Evolutionary conservation across 73 alveolate species (phyloP), one percentile per base, ranked within the genome.

Genomic region (Blepharisma stoltei): DNA sequence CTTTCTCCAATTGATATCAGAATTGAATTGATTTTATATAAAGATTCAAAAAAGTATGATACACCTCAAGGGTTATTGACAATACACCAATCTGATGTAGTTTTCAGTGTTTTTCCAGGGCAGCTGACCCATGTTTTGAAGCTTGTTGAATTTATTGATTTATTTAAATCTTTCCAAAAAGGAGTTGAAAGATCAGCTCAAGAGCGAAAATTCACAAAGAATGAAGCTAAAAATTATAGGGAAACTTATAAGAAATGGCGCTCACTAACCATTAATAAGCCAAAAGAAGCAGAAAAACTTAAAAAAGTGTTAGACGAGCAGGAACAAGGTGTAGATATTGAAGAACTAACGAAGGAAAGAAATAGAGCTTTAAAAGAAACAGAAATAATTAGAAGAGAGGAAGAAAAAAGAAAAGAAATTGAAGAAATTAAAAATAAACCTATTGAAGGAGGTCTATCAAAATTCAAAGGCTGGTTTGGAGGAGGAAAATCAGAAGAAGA

Each of bases 401-500:
- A 69, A 44, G 14, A 11, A 44, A 69, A 44, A 25, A 81, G 27
- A 38, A 25, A 46, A 69, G 79, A 69, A 46, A 69, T 69, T 43
- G 79, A 69, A 52, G 23, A 20, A n/a, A 52, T 52, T n/a, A 52
- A 20, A 44, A 44, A 11, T 46, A 44, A 18, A 9, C 46, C 71
- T 37, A 44, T 9, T n/a, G 79, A 69, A 69, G 79, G 60, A 44
- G 23, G 27, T 2, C 3, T 71, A 44, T 18, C 55, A 9, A 69
- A 9, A 43, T n/a, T 14, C 27, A 69, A 69, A 43, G n/a, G 11
- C 5, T 69, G 55, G 14, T 38, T 69, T 43, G 23, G 23, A 14
- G 11, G 32, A n/a, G 21, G 75, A 14, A 69, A 69, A 43, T 69
- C 79, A 11, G 21, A 23, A 44, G 20, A 44, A n/a, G 67, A 69